Evolutionary conservation across 495 filamentous ascomycete genomes (phyloP), one percentile per base, ranked within the genome.

Genomic region (Penicillium paxilli): DNA sequence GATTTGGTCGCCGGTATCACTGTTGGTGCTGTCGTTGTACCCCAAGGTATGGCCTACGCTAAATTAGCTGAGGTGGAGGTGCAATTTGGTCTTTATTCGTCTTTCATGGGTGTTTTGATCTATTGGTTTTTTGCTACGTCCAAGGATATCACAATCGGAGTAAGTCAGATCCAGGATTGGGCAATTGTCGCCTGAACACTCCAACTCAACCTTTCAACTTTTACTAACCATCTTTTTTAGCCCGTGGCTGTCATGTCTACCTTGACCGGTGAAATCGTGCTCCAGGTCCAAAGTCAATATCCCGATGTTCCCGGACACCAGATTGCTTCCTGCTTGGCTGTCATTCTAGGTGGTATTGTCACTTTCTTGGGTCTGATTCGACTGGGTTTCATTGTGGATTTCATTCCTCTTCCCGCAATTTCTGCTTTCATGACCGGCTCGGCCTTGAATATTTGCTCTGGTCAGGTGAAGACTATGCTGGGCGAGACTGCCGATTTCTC

Each of bases 91-190:
- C 76, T 99, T 0, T 99, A 99, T 67, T 94, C 93, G 1, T 97
- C 93, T 0, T 99, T 99, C 63, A 96, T 98, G 87, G 94, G 94
- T 22, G 93, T 98, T 4, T 66, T 97, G 54, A 69, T 96, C 44
- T 99, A 99, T 60, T 98, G 94, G 94, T 95, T 98, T 69, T 98
- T 98, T 62, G 94, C 94, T 1, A 98, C 94, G 1, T 98, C 95
- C 0, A 98, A 98, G 65, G 94, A 98, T 71, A 98, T 98, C 65
- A 98, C 94, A 7, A 98, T 98, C 47, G 94, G 94, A n/a, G 90
- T 92, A 75, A 78, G 89, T 84, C 28, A 25, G 19, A 8, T n/a
- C n/a, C n/a, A n/a, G n/a, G n/a, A n/a, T n/a, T n/a, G n/a, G n/a
- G n/a, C n/a, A n/a, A n/a, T n/a, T n/a, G n/a, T n/a, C n/a, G n/a